Evolutionary conservation across 768 basidiomycete genomes (phyloP), one percentile per base, ranked within the genome.

Genomic region (Lactarius evosmus): DNA sequence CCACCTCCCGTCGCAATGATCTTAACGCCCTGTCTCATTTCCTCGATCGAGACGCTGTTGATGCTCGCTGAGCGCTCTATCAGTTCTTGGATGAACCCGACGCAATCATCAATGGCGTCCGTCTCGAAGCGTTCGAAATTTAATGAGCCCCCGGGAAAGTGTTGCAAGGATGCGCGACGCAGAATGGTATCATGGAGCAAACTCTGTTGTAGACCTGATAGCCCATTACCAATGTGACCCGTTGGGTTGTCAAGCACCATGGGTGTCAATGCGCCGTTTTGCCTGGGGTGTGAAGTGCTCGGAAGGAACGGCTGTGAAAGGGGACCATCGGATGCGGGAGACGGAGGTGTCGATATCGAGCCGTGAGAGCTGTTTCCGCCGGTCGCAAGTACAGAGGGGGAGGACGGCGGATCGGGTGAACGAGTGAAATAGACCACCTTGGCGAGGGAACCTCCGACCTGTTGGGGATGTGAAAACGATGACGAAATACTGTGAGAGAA

Each of bases 391-490:
- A 86, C 72, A 14, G 88, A 86, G 7, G 92, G 89, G 7, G 92
- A 89, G 33, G 85, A 80, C n/a, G 89, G 88, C 3, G 89, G 89
- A 60, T 91, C 88, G 4, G 91, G 87, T 8, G 95, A 94, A 55
- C 97, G 89, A 51, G 96, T 98, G 75, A 98, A 98, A 78, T 98
- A 99, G 69, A 97, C 93, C 57, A 99, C 92, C 76, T 99, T 99
- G 65, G 95, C 96, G 16, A 99, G 79, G 14, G 95, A 97, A 49
- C 97, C 97, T 30, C 97, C 97, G 73, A 98, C 89, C 95, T 98
- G 75, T 14, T 29, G 29, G 22, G 30, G 57, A 34, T 19, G 40
- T n/a, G 33, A 19, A 34, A 36, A 46, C 25, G 12, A 27, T 49
- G 49, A 65, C 70, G 65, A 59, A 71, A 46, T 41, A 36, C 55